A percentile compares a stretch with the other conserved stretches of the same genome.
Conservation (phyloP, 140 eudicot species). For the Cichorium intybus region DNA sequence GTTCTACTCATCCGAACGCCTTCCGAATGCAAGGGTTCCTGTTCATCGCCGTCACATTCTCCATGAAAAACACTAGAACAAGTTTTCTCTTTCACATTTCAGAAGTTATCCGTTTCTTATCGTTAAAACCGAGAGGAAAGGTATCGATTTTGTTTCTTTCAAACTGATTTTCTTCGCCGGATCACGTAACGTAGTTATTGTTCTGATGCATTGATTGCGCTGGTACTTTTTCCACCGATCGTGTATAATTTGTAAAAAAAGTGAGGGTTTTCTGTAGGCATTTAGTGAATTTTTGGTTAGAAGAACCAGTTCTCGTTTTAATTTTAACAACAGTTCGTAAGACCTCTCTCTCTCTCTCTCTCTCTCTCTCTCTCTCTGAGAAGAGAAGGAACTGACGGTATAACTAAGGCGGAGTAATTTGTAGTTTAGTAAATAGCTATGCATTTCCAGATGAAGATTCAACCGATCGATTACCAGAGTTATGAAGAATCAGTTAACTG, state of each 20-base stretch:
- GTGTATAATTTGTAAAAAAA: conserved; percentile 13
- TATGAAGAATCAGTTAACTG: conserved; percentile 36
- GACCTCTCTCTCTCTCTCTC: background rate
- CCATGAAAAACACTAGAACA: conserved; percentile 41
- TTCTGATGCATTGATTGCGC: conserved; percentile 19
- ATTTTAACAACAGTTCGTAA: conserved; percentile 3
- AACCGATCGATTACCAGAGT: conserved; percentile 58
- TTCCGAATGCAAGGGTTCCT: conserved; percentile 27
- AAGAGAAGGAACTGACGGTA: conserved; percentile 16
- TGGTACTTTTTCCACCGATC: conserved; percentile 21
- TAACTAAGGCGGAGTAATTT: background rate
- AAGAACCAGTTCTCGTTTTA: conserved; percentile 20
- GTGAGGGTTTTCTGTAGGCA: conserved; percentile 16
- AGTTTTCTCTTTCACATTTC: conserved; percentile 12
- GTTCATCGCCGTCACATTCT: conserved; percentile 66
- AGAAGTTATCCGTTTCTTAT: conserved; percentile 25
- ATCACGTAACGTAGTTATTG: conserved; percentile 20
- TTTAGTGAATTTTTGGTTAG: conserved; percentile 28
- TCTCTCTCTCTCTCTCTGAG: conserved; percentile 4
- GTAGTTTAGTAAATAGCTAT: conserved; percentile 26
- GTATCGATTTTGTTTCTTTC: conserved; percentile 32
- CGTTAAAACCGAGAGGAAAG: conserved; percentile 21
- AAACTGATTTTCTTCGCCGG: conserved; percentile 23
- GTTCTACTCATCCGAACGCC: conserved; percentile 8
- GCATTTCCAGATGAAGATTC: conserved; percentile 87